These are phyloP conservation scores for Shiraia bambusicola DNA, from an alignment of 2,329 filamentous ascomycete genomes.

Conservation along the genomic window DNA sequence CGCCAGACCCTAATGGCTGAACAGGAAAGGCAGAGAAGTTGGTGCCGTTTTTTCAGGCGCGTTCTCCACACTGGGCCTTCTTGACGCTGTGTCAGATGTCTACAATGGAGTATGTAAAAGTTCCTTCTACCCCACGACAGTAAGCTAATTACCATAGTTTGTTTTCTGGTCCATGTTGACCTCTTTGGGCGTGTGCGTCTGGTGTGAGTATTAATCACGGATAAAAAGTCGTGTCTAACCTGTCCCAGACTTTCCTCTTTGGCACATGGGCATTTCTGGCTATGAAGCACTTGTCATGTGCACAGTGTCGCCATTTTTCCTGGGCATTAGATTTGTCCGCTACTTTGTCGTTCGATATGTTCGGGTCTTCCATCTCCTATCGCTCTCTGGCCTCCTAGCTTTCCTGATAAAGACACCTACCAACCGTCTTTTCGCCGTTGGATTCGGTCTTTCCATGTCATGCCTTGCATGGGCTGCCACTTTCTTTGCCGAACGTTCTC, in stretches of 20 bases:
- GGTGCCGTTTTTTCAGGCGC: slow-evolving; percentile 67
- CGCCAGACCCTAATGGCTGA: slow-evolving; percentile 22
- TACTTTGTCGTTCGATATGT: slow-evolving; percentile 68
- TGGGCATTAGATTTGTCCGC: slow-evolving; percentile 70
- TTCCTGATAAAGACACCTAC: slow-evolving; percentile 74
- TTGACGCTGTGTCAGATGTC: slow-evolving; percentile 83
- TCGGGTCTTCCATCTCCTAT: slow-evolving; percentile 71
- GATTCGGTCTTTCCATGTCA: slow-evolving; percentile 76
- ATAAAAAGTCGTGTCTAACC: slow-evolving; percentile 15
- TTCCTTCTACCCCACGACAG: background rate
- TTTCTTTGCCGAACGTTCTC: slow-evolving; percentile 73
- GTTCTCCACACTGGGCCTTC: slow-evolving; percentile 71
- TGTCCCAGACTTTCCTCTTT: slow-evolving; percentile 80
- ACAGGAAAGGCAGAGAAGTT: slow-evolving; percentile 73
- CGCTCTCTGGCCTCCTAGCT: slow-evolving; percentile 74
- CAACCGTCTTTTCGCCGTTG: slow-evolving; percentile 75
- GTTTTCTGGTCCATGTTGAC: slow-evolving; percentile 96
- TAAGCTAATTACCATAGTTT: slow-evolving; percentile 58
- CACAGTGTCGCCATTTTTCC: slow-evolving; percentile 76
- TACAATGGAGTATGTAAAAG: slow-evolving; percentile 75
- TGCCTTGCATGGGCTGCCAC: slow-evolving; percentile 84
- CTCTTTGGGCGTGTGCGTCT: slow-evolving; percentile 82
- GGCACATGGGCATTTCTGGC: slow-evolving; percentile 98
- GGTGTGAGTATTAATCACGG: slow-evolving; percentile 67
- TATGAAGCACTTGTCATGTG: slow-evolving; percentile 89